Evolutionary conservation across 768 basidiomycete genomes (phyloP), one percentile per base, ranked within the genome.

Genomic region (Russula earlei): DNA sequence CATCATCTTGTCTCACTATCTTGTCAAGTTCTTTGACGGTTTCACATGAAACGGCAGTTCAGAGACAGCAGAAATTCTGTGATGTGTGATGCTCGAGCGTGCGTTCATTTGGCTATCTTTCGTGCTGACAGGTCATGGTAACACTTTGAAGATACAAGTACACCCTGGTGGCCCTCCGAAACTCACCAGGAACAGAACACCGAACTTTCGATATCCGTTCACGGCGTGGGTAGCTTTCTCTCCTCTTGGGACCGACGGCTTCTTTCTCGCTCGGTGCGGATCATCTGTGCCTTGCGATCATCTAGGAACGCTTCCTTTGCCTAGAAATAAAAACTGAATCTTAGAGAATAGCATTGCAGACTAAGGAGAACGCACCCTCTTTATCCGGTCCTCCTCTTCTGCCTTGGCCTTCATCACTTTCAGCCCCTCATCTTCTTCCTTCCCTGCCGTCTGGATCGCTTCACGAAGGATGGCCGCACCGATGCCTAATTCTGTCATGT

Each of bases 301-400:
- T 92, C 90, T 64, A 89, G 75, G 66, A 80, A 91, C 1, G 84
- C 84, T 48, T 89, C 68, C 66, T 82, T 87, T n/a, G 86, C 82
- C 89, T 91, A 60, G 2, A 38, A 14, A 10, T 25, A 12, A 40
- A 24, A 41, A n/a, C 38, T 24, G 20, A 57, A 52, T 36, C 29
- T 25, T n/a, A 33, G 43, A 33, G 43, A 29, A 22, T 9, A n/a
- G n/a, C 1, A 3, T 20, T 40, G 27, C 25, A 14, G 41, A 31
- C 9, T 33, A 31, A n/a, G 19, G 52, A 45, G n/a, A 48, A 20
- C 63, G 24, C 51, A 82, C 88, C 71, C 80, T 82, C 57, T 79
- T 73, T 31, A 80, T 76, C 9, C 72, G 80, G 6, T 72, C 75
- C 20, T 76, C 77, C 43, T 70, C 73, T 0, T 75, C 79, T 0